Conservation (phyloP, 2,329 filamentous ascomycete species). For the Escovopsis weberi region DNA sequence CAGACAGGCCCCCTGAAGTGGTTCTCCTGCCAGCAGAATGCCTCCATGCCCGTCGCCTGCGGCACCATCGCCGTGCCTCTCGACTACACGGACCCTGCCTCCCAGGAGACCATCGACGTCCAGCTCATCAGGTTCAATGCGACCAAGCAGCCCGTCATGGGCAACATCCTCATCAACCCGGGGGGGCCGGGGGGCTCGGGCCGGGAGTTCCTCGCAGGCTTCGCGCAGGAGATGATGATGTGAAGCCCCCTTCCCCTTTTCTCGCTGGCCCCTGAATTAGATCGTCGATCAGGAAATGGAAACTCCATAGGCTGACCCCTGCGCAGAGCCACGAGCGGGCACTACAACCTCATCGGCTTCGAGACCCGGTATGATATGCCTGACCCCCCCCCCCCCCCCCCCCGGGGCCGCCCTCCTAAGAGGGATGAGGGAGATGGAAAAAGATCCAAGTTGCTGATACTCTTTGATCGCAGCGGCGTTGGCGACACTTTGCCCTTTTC, state of each 20-base stretch:
- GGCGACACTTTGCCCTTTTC: constrained; percentile 13
- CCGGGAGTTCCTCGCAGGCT: not conserved
- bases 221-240: constrained; percentile 2
- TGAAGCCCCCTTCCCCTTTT: too few species aligned
- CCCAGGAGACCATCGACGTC: constrained; percentile 7
- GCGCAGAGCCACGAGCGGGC: constrained; percentile 10
- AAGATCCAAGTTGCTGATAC: too few species aligned
- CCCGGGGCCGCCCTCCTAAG: too few species aligned
- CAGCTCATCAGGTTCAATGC: constrained; percentile 5
- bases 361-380: constrained; percentile 11
- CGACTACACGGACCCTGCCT: constrained; percentile 6
- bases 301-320: not conserved
- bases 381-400: not conserved
- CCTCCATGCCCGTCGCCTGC: not conserved
- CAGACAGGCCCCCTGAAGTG: too few species aligned
- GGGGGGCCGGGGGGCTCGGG: constrained; percentile 11
- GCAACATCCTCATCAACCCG: constrained; percentile 18
- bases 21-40: too few species aligned
- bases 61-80: constrained; percentile 2
- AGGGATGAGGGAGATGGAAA: too few species aligned
- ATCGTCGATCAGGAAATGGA: not conserved
- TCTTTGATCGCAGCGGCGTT: too few species aligned
- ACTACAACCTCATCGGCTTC: constrained; percentile 14
- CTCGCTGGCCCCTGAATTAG: too few species aligned
- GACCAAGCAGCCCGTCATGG: constrained; percentile 10